Percentiles rank a stretch among this genome's conserved stretches.
phyloP scores from a whole-genome alignment of 106 monocot species.

The Amphibolis antarctica region DNA sequence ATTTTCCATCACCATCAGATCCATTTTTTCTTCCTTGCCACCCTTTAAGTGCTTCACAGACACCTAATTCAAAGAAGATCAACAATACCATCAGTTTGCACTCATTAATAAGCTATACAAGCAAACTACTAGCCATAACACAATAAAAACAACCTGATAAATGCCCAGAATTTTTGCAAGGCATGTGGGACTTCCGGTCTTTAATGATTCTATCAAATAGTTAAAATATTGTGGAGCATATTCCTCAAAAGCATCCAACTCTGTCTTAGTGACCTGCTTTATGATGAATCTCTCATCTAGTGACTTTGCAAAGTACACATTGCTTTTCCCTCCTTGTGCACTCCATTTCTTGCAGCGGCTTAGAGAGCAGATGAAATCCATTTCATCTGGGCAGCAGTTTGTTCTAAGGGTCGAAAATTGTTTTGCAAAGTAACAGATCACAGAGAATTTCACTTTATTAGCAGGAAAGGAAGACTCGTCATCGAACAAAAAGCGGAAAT shows the following conservation, averaged over 20 bases:
- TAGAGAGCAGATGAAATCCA: slow-evolving; percentile 61
- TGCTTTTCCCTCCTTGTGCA: slow-evolving; percentile 96
- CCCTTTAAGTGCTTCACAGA: slow-evolving; percentile 56
- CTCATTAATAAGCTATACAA: background rate
- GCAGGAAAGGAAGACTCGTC: slow-evolving; percentile 54
- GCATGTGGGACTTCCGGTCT: slow-evolving; percentile 71
- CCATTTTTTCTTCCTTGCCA: slow-evolving; percentile 69
- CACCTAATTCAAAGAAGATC: slow-evolving; percentile 32
- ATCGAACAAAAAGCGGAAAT: slow-evolving; percentile 57
- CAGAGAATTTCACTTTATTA: slow-evolving; percentile 65
- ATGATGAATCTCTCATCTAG: slow-evolving; percentile 89
- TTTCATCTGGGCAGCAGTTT: slow-evolving; percentile 60
- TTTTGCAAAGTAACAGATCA: slow-evolving; percentile 91
- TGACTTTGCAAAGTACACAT: slow-evolving; percentile 90
- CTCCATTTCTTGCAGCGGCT: slow-evolving; percentile 86
- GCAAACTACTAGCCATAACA: background rate
- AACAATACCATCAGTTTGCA: background rate
- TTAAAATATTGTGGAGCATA: slow-evolving; percentile 83
- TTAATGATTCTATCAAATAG: slow-evolving; percentile 53
- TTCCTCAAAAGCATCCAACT: slow-evolving; percentile 82
- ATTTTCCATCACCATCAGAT: slow-evolving; percentile 96
- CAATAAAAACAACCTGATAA: slow-evolving; percentile 57
- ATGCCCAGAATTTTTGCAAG: slow-evolving; percentile 85
- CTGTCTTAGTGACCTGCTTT: slow-evolving; percentile 87
- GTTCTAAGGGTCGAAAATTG: slow-evolving; percentile 60